Evolutionary conservation across 148 eudicot genomes (phyloP), one percentile per base, ranked within the genome.

Genomic region (Polygonum maritimum): DNA sequence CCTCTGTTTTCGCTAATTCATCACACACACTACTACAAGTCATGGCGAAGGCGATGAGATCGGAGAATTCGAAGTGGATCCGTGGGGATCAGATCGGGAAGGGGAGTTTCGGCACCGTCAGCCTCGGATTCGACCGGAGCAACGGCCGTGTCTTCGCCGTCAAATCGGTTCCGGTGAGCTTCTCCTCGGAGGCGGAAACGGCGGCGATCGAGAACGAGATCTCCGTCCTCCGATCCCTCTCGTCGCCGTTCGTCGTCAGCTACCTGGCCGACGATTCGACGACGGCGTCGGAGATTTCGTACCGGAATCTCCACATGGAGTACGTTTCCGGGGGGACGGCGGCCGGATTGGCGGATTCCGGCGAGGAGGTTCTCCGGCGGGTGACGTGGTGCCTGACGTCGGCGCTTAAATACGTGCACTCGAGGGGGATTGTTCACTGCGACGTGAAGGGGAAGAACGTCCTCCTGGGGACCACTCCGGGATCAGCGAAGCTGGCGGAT

Each of bases 381-480:
- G 82, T 83, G 75, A 78, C 90, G 10, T 83, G 87, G 88, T 88
- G 93, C 22, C 12, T 94, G 0, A 85, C 80, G 11, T 77, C 82
- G 9, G 98, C 86, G 3, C 74, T 94, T 74, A 76, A 36, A 11
- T 73, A 83, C 73, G 79, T 89, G 19, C 96, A 93, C 71, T 47
- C 81, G 0, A 69, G 41, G 16, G 87, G 88, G 39, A 76, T 91
- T 38, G 91, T 88, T 2, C 98, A 93, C 76, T 84, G 98, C 62
- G 98, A 93, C 73, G 88, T 93, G 5, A 93, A 93, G 76, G 94
- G 94, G 15, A 80, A 79, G 63, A 93, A 93, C 77, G 82, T 93
- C 0, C 89, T 31, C 14, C 88, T 41, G 87, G 85, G 9, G n/a
- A 62, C 70, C 73, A 0, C 69, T 1, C 73, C 48, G 0, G 78